phyloP scores from a whole-genome alignment of 2,329 filamentous ascomycete genomes.

The Paecilomyces fulvus region DNA sequence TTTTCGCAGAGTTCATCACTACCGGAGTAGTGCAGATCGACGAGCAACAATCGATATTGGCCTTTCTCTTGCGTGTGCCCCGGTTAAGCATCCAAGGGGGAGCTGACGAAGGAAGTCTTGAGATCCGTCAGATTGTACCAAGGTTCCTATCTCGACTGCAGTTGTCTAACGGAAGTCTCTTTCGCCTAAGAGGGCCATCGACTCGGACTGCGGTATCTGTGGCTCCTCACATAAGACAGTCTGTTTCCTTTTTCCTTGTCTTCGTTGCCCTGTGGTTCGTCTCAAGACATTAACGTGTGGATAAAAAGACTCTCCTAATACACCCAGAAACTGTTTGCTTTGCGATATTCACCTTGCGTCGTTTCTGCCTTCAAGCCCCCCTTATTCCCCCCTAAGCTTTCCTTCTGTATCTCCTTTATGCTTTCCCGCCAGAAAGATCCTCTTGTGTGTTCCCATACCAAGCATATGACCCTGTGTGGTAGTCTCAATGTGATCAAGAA shows the following conservation, averaged over 20 bases:
- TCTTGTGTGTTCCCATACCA: background rate
- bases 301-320: background rate
- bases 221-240: background rate
- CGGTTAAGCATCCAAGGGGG: conserved; percentile 4
- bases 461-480: background rate
- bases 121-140: conserved; percentile 20
- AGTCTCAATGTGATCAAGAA: background rate
- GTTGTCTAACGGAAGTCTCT: conserved; percentile 17
- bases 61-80: conserved; percentile 10
- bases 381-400: background rate
- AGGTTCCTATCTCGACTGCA: conserved; percentile 16
- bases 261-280: background rate
- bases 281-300: background rate
- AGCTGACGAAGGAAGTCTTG: conserved; percentile 11
- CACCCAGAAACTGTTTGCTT: background rate
- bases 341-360: background rate
- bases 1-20: conserved; percentile 9
- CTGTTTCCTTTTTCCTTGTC: background rate
- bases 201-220: background rate
- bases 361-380: background rate
- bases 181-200: conserved; percentile 21
- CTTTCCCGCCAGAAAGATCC: background rate
- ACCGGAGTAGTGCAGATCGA: conserved; percentile 11
- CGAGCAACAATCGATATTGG: conserved; percentile 13
- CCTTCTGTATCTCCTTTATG: background rate